Evolutionary conservation across 1,284 basidiomycete species (phyloP).

Genomic region (Xerocomus minutiporus): DNA sequence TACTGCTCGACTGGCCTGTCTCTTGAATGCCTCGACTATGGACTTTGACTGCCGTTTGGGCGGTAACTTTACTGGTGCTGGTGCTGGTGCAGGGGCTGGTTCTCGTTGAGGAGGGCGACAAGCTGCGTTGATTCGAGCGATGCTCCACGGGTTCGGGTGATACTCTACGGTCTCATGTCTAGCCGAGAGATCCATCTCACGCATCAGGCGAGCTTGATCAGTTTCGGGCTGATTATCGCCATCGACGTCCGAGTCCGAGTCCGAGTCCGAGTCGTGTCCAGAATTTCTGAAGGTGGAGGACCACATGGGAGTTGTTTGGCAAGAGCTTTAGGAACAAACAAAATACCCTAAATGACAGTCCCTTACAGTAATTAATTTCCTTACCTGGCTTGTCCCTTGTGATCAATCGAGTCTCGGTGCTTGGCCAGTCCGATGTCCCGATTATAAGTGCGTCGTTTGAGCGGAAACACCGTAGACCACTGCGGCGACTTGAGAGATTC

Average conservation of each 20-base stretch:
- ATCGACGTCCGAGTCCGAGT: conserved; percentile 19
- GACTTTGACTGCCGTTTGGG: conserved; percentile 10
- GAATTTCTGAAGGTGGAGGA: conserved; percentile 32
- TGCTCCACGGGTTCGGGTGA: conserved; percentile 70
- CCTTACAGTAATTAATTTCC: neutral
- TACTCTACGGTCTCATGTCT: conserved; percentile 56
- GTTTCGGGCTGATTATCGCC: conserved; percentile 9
- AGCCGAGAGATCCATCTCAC: conserved; percentile 56
- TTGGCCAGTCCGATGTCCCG: neutral
- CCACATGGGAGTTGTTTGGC: conserved; percentile 29
- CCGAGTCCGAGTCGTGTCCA: conserved; percentile 14
- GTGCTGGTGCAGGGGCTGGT: neutral
- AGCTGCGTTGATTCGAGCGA: conserved; percentile 69
- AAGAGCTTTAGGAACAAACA: conserved; percentile 16
- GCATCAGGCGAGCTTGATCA: conserved; percentile 35
- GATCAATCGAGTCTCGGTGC: neutral
- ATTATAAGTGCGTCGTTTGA: neutral
- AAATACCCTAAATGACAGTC: neutral
- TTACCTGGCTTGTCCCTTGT: neutral
- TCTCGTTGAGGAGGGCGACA: conserved; percentile 34
- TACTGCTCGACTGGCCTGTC: conserved; percentile 11
- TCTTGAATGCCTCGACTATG: conserved; percentile 31
- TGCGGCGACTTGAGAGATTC: neutral
- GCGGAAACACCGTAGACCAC: conserved; percentile 3
- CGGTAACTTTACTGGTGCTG: neutral